Percentiles rank a stretch among this genome's conserved stretches.
Conservation (phyloP, 208 protist genomes). For the Leptomonas pyrrhocoris region DNA sequence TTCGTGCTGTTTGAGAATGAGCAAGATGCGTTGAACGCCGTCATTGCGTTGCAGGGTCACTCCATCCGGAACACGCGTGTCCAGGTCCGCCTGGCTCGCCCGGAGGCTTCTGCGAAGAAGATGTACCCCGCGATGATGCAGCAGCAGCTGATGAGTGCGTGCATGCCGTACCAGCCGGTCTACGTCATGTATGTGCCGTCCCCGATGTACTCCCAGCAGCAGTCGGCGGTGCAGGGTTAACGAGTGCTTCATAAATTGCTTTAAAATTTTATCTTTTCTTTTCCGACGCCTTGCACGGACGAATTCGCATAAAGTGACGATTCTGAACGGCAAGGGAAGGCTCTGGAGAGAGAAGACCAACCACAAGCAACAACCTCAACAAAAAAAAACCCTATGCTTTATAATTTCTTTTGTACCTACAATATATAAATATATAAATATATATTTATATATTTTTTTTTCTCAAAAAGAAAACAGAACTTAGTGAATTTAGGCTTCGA, state of each 20-base stretch:
- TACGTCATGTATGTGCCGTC: conserved; percentile 56
- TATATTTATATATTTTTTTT: conserved; percentile 12
- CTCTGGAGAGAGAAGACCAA: background rate
- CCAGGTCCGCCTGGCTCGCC: conserved; percentile 82
- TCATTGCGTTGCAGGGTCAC: conserved; percentile 70
- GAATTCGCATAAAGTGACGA: conserved; percentile 16
- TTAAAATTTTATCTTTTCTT: background rate
- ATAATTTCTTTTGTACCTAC: conserved; percentile 1
- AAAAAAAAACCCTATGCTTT: conserved; percentile 7
- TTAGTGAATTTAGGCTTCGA: conserved; percentile 36
- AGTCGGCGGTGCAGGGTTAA: conserved; percentile 28
- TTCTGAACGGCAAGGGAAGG: background rate
- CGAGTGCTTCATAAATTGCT: background rate
- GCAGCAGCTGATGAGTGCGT: conserved; percentile 48
- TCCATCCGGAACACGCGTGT: conserved; percentile 67
- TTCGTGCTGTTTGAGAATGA: conserved; percentile 84
- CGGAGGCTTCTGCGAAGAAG: conserved; percentile 79
- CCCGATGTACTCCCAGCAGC: conserved; percentile 31
- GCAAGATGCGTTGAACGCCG: conserved; percentile 57
- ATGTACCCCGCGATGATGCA: conserved; percentile 66
- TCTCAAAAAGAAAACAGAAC: conserved; percentile 19
- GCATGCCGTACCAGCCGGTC: conserved; percentile 48
- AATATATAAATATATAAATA: too few relatives aligned
- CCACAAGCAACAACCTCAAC: conserved; percentile 14
- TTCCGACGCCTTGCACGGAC: background rate